Evolutionary conservation across 768 basidiomycete genomes (phyloP), one percentile per base, ranked within the genome.

Genomic region (Kondoa malvinella): DNA sequence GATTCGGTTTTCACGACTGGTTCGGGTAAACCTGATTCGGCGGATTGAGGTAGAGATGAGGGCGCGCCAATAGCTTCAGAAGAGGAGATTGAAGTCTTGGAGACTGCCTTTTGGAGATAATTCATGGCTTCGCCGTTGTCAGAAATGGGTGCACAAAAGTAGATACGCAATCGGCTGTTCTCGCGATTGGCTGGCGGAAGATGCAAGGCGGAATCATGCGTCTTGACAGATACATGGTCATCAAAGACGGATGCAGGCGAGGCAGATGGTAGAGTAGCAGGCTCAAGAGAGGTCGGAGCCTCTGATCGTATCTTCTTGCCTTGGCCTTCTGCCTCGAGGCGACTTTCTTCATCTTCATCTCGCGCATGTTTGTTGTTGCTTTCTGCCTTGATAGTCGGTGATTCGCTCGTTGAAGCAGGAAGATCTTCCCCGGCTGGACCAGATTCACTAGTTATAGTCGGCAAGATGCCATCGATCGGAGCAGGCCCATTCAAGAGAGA

Each of bases 91-190:
- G 58, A 59, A 25, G 58, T 25, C 58, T 59, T 25, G 14, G 58
- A 50, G 40, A 50, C 40, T 8, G 40, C 40, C 21, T 50, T 50
- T 50, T 50, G 40, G 12, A 50, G 21, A 50, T 50, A 21, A 50
- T 8, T 50, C 40, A 50, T 50, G 40, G 40, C 40, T 50, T 50
- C 40, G 12, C 12, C 21, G 40, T 50, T 50, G 40, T 50, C 40
- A 50, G 40, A 31, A 59, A 59, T 25, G 25, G 58, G 58, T 4
- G 58, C 21, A 31, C 58, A 59, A 69, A 80, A 79, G 75, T 80
- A 79, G 57, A 80, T 79, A 14, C 79, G 70, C 50, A 80, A 75
- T 14, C 79, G 74, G 66, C 77, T 78, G 71, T 78, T 76, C 67
- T 76, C 78, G 26, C 71, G 66, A 3, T 66, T 68, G n/a, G 68